Conservation (phyloP, 768 basidiomycete genomes). For the Daedalea quercina region DNA sequence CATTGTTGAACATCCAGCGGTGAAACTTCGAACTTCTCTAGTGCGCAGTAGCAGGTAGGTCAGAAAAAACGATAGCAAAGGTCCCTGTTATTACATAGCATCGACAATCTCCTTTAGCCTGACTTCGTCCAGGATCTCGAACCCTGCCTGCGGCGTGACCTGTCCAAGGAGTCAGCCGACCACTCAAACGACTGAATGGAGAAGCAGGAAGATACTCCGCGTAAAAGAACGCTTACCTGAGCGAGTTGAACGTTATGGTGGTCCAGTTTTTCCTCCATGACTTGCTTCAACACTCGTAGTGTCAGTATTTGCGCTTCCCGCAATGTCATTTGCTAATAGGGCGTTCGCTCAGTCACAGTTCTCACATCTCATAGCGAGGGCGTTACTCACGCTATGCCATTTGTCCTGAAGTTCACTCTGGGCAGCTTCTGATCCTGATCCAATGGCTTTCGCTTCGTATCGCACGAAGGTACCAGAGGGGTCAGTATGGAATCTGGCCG, state of each 20-base stretch:
- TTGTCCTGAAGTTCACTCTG: conserved; percentile 96
- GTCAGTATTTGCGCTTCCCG: conserved; percentile 83
- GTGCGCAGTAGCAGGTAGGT: neutral
- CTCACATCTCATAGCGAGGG: neutral
- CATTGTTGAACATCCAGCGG: neutral
- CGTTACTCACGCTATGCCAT: conserved; percentile 75
- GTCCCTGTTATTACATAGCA: conserved; percentile 17
- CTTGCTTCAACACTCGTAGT: conserved; percentile 90
- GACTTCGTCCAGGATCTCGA: conserved; percentile 81
- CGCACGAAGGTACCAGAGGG: conserved; percentile 96
- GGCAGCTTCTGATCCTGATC: conserved; percentile 95
- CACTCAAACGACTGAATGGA: neutral
- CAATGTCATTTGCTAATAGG: conserved; percentile 81
- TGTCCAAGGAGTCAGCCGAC: conserved; percentile 20
- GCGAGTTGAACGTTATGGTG: conserved; percentile 98
- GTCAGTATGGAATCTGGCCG: conserved; percentile 86
- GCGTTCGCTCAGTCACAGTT: conserved; percentile 1
- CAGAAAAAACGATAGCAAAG: neutral
- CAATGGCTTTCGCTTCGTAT: conserved; percentile 98
- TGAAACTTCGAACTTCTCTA: neutral
- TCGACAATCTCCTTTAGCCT: conserved; percentile 82
- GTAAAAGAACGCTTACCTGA: conserved; percentile 48
- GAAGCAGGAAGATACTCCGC: neutral
- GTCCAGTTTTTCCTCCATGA: conserved; percentile 99
- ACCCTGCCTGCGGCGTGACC: conserved; percentile 83